Base-by-base conservation (phyloP, 768 basidiomycete species). In the Suillus ampliporus region DNA sequence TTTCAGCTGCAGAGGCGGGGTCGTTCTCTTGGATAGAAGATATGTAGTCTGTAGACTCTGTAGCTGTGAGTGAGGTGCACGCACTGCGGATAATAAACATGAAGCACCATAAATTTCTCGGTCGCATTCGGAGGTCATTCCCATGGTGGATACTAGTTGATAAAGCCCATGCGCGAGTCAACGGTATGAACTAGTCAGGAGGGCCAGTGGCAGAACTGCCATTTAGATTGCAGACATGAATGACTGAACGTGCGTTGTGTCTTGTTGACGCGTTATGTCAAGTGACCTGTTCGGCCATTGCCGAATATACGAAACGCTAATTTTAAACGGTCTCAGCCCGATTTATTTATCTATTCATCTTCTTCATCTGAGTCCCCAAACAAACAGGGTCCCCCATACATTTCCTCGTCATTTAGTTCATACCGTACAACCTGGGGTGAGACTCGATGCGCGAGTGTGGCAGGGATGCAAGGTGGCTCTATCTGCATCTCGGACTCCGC, bases 331-430 rank as follows among this genome's bases (percentile, higher is more conserved):
- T n/a, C n/a, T n/a, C n/a, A n/a, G n/a, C n/a, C n/a, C n/a, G n/a
- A n/a, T n/a, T n/a, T n/a, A n/a, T 41, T 4, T n/a, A 44, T 8
- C 40, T 58, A 73, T 51, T 57, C 66, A n/a, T 72, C 71, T 35
- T 75, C 75, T 23, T 69, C 73, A 57, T 74, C 73, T 46, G 73
- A 76, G 19, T 74, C 73, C 56, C 59, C 62, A 60, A 74, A 74
- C 26, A 74, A 67, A 62, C 73, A 72, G 14, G 73, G 73, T 23
- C 73, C 75, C 15, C 65, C 64, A 40, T 67, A 70, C 5, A 46
- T 54, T 48, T 58, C 34, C 31, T 67, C 65, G 5, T 41, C 21
- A 28, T 63, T 64, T 21, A 40, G 38, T 41, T 51, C 58, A 13
- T 19, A 46, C 9, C 4, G 52, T 53, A 38, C 34, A 43, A n/a